Conservation (phyloP, 2,329 filamentous ascomycete genomes). For the Stromatinia cepivora region DNA sequence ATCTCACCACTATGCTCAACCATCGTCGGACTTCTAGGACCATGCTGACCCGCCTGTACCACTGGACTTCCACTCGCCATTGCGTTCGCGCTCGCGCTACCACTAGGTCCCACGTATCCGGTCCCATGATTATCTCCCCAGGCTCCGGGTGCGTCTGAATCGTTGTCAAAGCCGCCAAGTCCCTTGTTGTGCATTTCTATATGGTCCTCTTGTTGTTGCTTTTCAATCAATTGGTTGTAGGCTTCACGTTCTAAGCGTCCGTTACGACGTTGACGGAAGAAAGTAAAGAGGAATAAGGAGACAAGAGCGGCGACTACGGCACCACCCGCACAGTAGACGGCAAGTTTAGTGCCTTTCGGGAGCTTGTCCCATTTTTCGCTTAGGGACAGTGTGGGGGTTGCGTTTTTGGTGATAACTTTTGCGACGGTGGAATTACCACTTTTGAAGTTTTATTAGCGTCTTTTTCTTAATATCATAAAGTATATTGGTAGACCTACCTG, state of each 20-base stretch:
- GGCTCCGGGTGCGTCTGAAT: slow-evolving; percentile 36
- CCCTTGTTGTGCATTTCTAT: slow-evolving; percentile 39
- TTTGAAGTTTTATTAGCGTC: slow-evolving; percentile 30
- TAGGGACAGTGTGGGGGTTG: slow-evolving; percentile 44
- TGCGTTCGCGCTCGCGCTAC: slow-evolving; percentile 15
- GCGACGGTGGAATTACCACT: slow-evolving; percentile 60
- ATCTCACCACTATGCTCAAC: background rate
- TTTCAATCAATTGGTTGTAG: slow-evolving; percentile 39
- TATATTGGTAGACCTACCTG: slow-evolving; percentile 46
- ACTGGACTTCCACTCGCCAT: slow-evolving; percentile 3
- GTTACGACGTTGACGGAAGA: slow-evolving; percentile 54
- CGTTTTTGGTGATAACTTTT: slow-evolving; percentile 44
- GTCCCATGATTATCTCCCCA: slow-evolving; percentile 31
- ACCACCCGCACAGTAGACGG: slow-evolving; percentile 53
- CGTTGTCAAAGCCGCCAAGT: slow-evolving; percentile 35
- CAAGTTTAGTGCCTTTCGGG: slow-evolving; percentile 51
- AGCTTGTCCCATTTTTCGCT: slow-evolving; percentile 57
- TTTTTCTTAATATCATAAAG: background rate
- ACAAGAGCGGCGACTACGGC: slow-evolving; percentile 48
- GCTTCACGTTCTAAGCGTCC: slow-evolving; percentile 53
- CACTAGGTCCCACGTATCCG: slow-evolving; percentile 12
- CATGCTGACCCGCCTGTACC: background rate
- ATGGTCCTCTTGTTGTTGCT: slow-evolving; percentile 38
- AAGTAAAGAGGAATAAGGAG: slow-evolving; percentile 51
- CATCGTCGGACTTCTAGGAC: slow-evolving; percentile 5